These are phyloP conservation scores for Chlorociboria aeruginascens DNA, from an alignment of 495 filamentous ascomycete species.

Conservation along the genomic window DNA sequence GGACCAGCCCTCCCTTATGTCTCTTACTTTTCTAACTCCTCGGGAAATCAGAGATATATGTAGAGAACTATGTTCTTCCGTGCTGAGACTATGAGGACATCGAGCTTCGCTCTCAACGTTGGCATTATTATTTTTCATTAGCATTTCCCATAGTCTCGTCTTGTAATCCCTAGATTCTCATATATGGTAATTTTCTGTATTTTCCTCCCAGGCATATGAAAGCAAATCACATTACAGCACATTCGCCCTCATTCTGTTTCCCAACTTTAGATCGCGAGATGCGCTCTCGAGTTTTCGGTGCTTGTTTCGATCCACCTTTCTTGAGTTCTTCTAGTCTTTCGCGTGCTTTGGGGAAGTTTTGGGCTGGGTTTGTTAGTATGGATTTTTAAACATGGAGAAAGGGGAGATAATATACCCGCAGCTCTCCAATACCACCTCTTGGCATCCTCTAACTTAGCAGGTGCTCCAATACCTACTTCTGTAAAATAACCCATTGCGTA, in stretches of 20 bases:
- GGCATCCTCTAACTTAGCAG: conserved; percentile 80
- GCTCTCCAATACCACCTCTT: conserved; percentile 98
- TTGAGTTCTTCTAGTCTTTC: conserved; percentile 90
- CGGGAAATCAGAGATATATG: too few relatives aligned
- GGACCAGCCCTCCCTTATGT: not conserved
- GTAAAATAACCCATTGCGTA: conserved; percentile 98
- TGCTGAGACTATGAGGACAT: too few relatives aligned
- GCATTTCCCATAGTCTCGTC: not conserved
- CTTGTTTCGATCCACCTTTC: conserved; percentile 53
- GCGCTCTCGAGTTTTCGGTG: conserved; percentile 54
- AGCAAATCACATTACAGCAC: conserved; percentile 56
- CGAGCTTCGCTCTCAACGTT: not conserved
- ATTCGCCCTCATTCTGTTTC: conserved; percentile 78
- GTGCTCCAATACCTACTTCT: conserved; percentile 85
- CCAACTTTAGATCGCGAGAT: conserved; percentile 73
- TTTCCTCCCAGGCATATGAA: not conserved
- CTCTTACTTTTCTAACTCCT: not conserved
- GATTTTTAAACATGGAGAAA: not conserved
- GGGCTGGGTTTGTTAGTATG: conserved; percentile 41
- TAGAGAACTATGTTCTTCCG: too few relatives aligned
- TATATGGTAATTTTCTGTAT: too few relatives aligned
- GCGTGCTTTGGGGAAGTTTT: conserved; percentile 86
- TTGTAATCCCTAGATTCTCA: not conserved
- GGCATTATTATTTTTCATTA: not conserved
- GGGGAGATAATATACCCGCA: conserved; percentile 59